Percentiles rank a stretch among this genome's conserved stretches.
Conservation (phyloP, 176 grass and related monocot genomes). For the Phoenix roebelenii region DNA sequence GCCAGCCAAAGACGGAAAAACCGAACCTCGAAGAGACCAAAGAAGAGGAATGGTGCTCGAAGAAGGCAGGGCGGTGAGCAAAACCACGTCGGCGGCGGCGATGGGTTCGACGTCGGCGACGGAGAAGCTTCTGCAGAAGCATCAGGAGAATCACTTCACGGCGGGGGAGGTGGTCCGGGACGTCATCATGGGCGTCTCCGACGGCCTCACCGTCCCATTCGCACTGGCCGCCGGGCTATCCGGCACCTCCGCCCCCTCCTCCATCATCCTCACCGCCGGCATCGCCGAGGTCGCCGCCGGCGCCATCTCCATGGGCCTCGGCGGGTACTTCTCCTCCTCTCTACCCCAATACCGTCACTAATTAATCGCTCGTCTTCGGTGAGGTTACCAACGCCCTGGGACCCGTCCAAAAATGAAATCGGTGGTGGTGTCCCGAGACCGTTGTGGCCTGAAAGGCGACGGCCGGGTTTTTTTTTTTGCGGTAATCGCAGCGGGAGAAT, state of each 20-base stretch:
- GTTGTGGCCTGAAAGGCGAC: too few species aligned
- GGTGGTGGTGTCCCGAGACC: too few species aligned
- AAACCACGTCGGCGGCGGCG: neutral
- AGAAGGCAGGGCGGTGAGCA: too few species aligned
- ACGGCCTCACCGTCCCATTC: conserved; percentile 93
- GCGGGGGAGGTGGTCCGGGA: conserved; percentile 73
- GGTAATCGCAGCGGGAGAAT: too few species aligned
- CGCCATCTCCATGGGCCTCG: conserved; percentile 93
- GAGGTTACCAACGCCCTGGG: neutral
- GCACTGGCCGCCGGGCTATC: conserved; percentile 86
- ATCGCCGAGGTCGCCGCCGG: conserved; percentile 77
- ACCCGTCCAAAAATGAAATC: too few species aligned
- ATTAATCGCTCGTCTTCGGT: neutral
- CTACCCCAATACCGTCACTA: neutral
- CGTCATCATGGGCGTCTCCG: conserved; percentile 86
- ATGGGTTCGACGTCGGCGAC: neutral
- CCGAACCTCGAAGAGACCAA: too few species aligned
- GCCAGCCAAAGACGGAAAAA: too few species aligned
- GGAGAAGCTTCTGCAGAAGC: conserved; percentile 38
- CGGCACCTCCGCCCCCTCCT: conserved; percentile 58
- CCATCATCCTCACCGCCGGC: conserved; percentile 72
- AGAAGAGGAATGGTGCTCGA: too few species aligned
- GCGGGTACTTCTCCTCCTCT: conserved; percentile 43
- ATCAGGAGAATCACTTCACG: conserved; percentile 77
- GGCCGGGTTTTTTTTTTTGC: too few species aligned